phyloP scores from a whole-genome alignment of 192 early-diverging fungal genomes.

The Mortierella alpina region DNA sequence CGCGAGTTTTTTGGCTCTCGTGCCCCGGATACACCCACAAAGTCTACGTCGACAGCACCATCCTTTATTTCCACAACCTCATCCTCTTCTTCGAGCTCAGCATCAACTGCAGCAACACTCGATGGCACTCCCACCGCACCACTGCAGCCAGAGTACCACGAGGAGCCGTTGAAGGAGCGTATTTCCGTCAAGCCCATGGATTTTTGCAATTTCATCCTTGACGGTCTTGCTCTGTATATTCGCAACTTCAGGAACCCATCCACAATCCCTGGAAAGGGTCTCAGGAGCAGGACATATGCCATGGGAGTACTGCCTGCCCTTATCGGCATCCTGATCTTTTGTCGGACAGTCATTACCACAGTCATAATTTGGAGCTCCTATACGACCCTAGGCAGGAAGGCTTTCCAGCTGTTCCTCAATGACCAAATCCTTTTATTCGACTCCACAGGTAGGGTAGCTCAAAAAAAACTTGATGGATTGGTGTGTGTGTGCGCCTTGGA shows the following conservation, averaged over 20 bases:
- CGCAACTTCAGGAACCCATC: conserved; percentile 16
- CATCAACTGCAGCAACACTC: neutral
- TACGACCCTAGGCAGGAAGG: conserved; percentile 16
- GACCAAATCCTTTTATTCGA: conserved; percentile 33
- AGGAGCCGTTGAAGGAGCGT: conserved; percentile 18
- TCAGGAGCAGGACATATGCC: conserved; percentile 23
- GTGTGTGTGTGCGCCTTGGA: neutral
- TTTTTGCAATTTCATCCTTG: conserved; percentile 9
- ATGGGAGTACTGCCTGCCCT: conserved; percentile 16
- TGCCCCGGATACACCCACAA: neutral
- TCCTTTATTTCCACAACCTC: neutral
- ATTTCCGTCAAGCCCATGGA: conserved; percentile 16
- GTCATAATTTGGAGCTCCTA: conserved; percentile 21
- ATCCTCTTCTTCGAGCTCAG: neutral
- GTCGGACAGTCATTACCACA: conserved; percentile 6
- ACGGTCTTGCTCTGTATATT: neutral
- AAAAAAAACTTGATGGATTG: neutral
- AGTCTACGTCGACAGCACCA: neutral
- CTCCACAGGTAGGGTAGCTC: conserved; percentile 20
- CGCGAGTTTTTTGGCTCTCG: conserved; percentile 22
- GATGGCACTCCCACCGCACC: neutral
- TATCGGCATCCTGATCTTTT: conserved; percentile 16
- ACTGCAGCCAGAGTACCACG: neutral
- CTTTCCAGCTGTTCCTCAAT: conserved; percentile 19
- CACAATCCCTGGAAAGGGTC: conserved; percentile 18